Evolutionary conservation across 441 rosid genomes (phyloP).

Genomic region (Dalechampia spathulata): DNA sequence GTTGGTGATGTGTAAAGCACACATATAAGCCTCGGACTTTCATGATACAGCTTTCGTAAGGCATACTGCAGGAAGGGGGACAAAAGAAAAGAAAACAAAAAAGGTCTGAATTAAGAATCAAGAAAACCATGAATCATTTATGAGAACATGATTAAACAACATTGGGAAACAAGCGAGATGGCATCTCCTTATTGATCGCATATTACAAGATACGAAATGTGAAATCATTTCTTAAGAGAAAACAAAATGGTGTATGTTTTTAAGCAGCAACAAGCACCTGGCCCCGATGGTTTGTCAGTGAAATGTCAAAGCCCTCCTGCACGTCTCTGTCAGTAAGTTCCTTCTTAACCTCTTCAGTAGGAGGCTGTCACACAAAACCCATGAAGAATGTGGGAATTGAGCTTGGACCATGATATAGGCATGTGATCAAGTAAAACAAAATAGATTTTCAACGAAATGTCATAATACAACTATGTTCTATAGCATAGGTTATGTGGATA

Average conservation of each 20-base stretch:
- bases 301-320: slow-evolving; percentile 77
- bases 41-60: slow-evolving; percentile 88
- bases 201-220: background rate
- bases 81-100: slow-evolving; percentile 5
- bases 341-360: slow-evolving; percentile 77
- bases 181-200: slow-evolving; percentile 1
- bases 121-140: background rate
- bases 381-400: slow-evolving; percentile 16
- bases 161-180: background rate
- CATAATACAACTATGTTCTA: background rate
- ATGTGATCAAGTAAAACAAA: background rate
- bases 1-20: slow-evolving; percentile 90
- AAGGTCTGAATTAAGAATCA: slow-evolving; percentile 3
- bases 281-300: slow-evolving; percentile 75
- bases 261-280: slow-evolving; percentile 42
- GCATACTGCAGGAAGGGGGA: slow-evolving; percentile 54
- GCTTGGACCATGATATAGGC: background rate
- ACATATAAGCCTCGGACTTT: slow-evolving; percentile 83
- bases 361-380: slow-evolving; percentile 50
- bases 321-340: slow-evolving; percentile 79
- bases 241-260: too few species aligned
- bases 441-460: background rate
- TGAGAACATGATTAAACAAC: background rate
- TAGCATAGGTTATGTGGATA: background rate
- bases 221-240: too few species aligned